phyloP scores from a whole-genome alignment of 257 asterid genomes.

The Solanum medicagineum region DNA sequence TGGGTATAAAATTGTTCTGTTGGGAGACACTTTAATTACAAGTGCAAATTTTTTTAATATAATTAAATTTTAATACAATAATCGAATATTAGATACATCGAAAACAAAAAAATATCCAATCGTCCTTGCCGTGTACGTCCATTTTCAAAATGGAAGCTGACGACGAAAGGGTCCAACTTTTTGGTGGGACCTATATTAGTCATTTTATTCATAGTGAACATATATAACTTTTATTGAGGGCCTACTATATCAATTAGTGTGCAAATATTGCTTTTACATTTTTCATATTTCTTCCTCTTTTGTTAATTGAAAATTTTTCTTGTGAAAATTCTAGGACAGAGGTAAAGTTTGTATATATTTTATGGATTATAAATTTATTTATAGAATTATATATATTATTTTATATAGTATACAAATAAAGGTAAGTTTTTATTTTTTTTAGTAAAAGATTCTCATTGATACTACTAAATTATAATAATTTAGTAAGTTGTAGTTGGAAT shows the following conservation, averaged over 20 bases:
- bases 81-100: neutral
- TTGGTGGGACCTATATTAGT: neutral
- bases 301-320: neutral
- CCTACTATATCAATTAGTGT: neutral
- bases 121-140: conserved; percentile 47
- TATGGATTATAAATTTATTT: no score
- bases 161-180: neutral
- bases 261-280: neutral
- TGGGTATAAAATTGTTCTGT: no score
- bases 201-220: neutral
- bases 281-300: neutral
- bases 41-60: no score
- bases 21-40: neutral
- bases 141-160: conserved; percentile 9
- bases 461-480: no score
- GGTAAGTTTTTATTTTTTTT: no score
- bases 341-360: neutral
- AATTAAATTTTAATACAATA: neutral
- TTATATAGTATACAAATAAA: no score
- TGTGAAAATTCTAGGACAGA: neutral
- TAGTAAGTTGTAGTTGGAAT: no score
- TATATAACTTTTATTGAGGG: neutral
- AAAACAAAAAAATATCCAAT: conserved; percentile 8
- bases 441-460: no score
- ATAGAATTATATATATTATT: neutral